These are phyloP conservation scores for Radiomyces spectabilis DNA, from an alignment of 192 early-diverging fungal species.

Conservation along the genomic window DNA sequence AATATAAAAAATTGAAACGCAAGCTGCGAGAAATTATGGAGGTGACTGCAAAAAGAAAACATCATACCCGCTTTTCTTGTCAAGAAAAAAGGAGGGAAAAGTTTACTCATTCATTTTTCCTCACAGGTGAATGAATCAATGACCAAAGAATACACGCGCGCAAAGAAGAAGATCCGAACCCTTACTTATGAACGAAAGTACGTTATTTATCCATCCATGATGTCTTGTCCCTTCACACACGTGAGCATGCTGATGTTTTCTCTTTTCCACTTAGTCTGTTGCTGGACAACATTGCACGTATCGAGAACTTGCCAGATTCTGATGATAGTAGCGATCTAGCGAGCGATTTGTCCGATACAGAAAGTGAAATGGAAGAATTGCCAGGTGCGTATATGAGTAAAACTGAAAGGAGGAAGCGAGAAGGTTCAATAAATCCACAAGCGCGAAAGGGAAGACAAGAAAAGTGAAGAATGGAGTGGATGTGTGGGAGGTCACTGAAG, in stretches of 20 bases:
- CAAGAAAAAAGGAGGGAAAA: background rate
- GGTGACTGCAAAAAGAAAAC: constrained; percentile 17
- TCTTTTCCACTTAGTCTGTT: constrained; percentile 12
- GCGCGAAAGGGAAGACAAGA: too few relatives aligned
- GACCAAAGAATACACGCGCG: constrained; percentile 10
- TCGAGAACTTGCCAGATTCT: constrained; percentile 4
- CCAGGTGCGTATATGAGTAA: background rate
- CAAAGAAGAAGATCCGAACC: constrained; percentile 17
- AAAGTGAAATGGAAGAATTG: constrained; percentile 4
- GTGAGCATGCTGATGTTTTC: background rate
- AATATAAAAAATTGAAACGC: constrained; percentile 33
- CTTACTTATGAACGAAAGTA: constrained; percentile 22
- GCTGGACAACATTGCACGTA: constrained; percentile 17
- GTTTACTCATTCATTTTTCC: background rate
- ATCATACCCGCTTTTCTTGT: background rate
- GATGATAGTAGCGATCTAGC: constrained; percentile 16
- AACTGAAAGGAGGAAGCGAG: background rate
- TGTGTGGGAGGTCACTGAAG: too few relatives aligned
- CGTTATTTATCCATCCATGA: background rate
- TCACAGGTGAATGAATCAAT: constrained; percentile 10
- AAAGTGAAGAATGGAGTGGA: too few relatives aligned
- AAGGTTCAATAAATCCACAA: too few relatives aligned
- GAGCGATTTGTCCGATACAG: constrained; percentile 14
- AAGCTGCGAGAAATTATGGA: constrained; percentile 34
- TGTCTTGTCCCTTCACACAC: background rate